These are phyloP conservation scores for Phytopythium ostracodes DNA, from an alignment of 352 stramenopile genomes.

Conservation along the genomic window DNA sequence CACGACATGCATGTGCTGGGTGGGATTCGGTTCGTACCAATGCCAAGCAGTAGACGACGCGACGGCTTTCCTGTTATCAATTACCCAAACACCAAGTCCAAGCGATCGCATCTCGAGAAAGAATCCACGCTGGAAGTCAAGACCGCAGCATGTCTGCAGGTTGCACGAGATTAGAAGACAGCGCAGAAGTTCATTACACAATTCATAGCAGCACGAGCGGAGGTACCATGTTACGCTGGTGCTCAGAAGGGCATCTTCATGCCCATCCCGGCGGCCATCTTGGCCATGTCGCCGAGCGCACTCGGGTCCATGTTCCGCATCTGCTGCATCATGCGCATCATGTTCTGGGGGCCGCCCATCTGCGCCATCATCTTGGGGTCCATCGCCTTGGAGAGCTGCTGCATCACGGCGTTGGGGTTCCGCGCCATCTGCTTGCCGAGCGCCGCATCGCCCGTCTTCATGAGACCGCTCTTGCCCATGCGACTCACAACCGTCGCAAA, in stretches of 20 bases:
- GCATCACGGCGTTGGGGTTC: constrained; percentile 96
- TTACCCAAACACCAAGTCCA: neutral
- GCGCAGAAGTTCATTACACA: neutral
- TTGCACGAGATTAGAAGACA: neutral
- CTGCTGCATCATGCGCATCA: constrained; percentile 94
- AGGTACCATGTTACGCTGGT: constrained; percentile 3
- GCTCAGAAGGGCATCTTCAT: constrained; percentile 81
- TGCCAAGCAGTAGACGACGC: neutral
- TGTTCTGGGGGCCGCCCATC: constrained; percentile 77
- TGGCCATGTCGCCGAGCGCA: constrained; percentile 71
- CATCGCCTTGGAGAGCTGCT: constrained; percentile 95
- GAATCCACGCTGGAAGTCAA: neutral
- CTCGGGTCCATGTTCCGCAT: constrained; percentile 88
- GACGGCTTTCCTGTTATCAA: neutral
- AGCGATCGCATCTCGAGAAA: neutral
- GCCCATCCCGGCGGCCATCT: constrained; percentile 66
- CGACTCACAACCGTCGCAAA: constrained; percentile 93
- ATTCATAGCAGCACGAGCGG: neutral
- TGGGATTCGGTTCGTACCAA: neutral
- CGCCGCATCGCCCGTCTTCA: constrained; percentile 85
- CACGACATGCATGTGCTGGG: too few relatives aligned
- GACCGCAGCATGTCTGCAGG: neutral
- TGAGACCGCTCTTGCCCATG: constrained; percentile 96
- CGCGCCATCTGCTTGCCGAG: constrained; percentile 93
- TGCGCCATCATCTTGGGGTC: constrained; percentile 91